Evolutionary conservation across 257 asterid genomes (phyloP), one percentile per base, ranked within the genome.

Genomic region (Nicotiana noctiflora): DNA sequence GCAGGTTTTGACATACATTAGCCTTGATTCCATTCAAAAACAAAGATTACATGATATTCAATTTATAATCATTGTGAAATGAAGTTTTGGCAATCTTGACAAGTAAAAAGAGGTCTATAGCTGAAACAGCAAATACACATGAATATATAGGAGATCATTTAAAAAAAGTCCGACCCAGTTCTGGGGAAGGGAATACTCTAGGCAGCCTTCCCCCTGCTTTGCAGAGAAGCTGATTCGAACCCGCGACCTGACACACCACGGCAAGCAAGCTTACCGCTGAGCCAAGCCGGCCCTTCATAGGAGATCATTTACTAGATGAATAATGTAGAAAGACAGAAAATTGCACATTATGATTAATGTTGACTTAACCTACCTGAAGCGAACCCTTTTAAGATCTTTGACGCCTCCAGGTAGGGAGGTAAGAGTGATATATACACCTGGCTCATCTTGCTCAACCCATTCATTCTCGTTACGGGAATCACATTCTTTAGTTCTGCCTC

Each of bases 401-500:
- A 88, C 88, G 40, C 99, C 99, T 61, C 97, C 99, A 62, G 98
- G 93, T 83, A 95, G 88, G 81, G 98, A 92, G 84, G 97, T 91
- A 79, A 93, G 99, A 27, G 99, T 93, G 21, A 95, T 95, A 86
- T 95, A 95, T 77, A 95, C 99, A 76, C 99, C 99, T 61, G 97
- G 94, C 81, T 93, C 99, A 75, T 93, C 99, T 86, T 95, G 98
- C 86, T 95, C 99, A 80, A 95, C 98, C 98, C 98, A 93, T 84
- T 95, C 99, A 80, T 77, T 93, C 68, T 93, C 98, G 72, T 37
- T 88, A 65, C 92, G 94, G 46, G 91, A 40, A 78, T 92, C 99
- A 76, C 89, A 81, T 87, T 93, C 99, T 85, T 85, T 92, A 51
- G 88, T 80, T 85, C 90, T 91, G 83, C 88, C 86, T 44, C 90